Base-by-base conservation (phyloP, 1,139 yeast species). In the Meyerozyma sp. region DNA sequence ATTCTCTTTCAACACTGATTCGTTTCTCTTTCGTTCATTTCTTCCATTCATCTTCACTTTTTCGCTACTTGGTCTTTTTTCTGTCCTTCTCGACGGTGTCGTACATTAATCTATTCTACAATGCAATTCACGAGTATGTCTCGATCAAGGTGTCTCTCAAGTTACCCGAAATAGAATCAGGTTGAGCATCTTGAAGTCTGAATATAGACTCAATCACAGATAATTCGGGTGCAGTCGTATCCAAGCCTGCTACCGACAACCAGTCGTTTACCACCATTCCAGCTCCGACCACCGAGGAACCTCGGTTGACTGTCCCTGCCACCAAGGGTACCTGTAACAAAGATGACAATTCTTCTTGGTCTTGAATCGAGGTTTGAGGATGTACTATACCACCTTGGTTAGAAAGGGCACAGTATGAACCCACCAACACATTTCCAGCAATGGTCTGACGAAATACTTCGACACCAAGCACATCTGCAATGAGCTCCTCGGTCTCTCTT, bases 391-490 rank as follows among this genome's bases (percentile, higher is more conserved):
- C 98, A 64, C 99, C 99, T 68, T 91, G 97, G 70, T 94, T 94
- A 42, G 96, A 86, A 55, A 94, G 77, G 21, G 96, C 70, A 70
- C 98, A 93, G 70, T 93, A 94, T 13, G 96, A 86, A 45, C 99
- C 99, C 46, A 94, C 98, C 50, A 94, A 77, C 42, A 94, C 98
- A 65, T 94, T 93, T 52, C 97, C 98, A 16, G 98, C 97, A 55
- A 94, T 91, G 43, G 98, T 94, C 70, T 93, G 98, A 72, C 98
- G 84, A 79, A 94, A 94, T 37, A 94, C 99, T 69, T 94, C 99
- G 43, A 94, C 99, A 47, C 98, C 98, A 50, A 94, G 77, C n/a
- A 91, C 96, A 68, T 94, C 99, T 40, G 98, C 96, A 62, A 94
- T 94, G 58, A 94, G 75, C 70, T 94, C 99, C 72, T 94, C 99